These are phyloP conservation scores for Malassezia equina DNA, from an alignment of 1,284 basidiomycete species.

Conservation along the genomic window DNA sequence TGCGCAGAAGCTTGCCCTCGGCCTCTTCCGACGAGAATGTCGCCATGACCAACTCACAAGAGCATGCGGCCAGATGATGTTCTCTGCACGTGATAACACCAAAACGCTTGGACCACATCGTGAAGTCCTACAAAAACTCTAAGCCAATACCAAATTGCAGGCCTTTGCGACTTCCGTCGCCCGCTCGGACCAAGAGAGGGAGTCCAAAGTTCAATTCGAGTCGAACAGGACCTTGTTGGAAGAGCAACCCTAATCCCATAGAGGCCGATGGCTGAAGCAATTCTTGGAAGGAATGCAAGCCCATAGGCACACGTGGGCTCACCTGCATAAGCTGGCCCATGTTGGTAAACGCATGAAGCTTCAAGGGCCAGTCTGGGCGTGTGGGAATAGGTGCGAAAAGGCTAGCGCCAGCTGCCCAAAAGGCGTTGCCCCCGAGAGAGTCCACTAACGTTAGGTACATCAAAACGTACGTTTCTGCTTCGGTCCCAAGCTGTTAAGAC, in stretches of 20 bases:
- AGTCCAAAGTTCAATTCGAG: constrained; percentile 87
- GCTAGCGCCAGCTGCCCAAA: constrained; percentile 72
- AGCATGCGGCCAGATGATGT: background rate
- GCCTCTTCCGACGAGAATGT: constrained; percentile 14
- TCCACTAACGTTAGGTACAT: constrained; percentile 50
- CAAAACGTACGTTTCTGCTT: constrained; percentile 59
- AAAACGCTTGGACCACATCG: background rate
- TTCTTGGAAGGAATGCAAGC: constrained; percentile 6
- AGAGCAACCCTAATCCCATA: constrained; percentile 80
- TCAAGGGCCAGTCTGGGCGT: constrained; percentile 76
- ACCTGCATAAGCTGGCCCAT: constrained; percentile 68
- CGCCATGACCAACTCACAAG: background rate
- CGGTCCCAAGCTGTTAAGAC: constrained; percentile 71
- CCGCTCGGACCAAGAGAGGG: constrained; percentile 66
- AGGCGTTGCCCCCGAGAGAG: constrained; percentile 77
- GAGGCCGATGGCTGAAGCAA: constrained; percentile 55
- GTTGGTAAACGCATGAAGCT: constrained; percentile 74
- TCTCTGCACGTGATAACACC: background rate
- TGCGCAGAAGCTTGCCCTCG: constrained; percentile 9
- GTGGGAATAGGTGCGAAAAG: constrained; percentile 68
- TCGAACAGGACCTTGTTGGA: constrained; percentile 70
- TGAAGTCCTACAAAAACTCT: constrained; percentile 26
- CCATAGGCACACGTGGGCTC: constrained; percentile 52
- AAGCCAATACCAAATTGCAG: constrained; percentile 85
- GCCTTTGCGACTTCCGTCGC: constrained; percentile 68